A percentile compares a stretch with the other conserved stretches of the same genome.
Conservation (phyloP, 176 grass and related monocot species). For the Musa troglodytarum region DNA sequence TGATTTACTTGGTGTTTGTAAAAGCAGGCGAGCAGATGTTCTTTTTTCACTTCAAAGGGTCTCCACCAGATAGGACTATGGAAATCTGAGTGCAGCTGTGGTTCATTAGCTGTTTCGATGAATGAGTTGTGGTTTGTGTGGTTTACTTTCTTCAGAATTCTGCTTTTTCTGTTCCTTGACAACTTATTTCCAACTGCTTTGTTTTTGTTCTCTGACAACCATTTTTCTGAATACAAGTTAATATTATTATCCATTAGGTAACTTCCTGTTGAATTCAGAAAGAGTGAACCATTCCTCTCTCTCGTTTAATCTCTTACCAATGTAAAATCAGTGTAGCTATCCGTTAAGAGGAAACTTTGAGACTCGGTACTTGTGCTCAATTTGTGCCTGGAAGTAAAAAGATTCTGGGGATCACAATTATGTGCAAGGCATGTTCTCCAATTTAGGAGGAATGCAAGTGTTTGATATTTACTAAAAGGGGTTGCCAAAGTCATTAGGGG, state of each 20-base stretch:
- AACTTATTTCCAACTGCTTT: not conserved
- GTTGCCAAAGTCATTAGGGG: too few species aligned
- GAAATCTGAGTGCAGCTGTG: constrained; percentile 78
- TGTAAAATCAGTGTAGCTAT: too few species aligned
- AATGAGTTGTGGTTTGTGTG: constrained; percentile 38
- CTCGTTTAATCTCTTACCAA: too few species aligned
- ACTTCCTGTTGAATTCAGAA: not conserved
- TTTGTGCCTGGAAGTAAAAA: too few species aligned
- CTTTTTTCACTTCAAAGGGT: constrained; percentile 44
- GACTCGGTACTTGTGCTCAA: too few species aligned
- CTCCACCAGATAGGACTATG: constrained; percentile 72
- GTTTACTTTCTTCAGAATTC: not conserved
- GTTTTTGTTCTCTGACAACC: not conserved
- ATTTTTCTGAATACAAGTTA: not conserved
- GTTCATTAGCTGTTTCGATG: constrained; percentile 23
- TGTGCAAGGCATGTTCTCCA: too few species aligned
- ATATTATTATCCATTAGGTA: not conserved
- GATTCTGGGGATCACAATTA: too few species aligned
- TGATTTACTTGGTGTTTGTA: constrained; percentile 23
- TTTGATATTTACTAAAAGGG: too few species aligned
- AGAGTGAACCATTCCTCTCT: too few species aligned
- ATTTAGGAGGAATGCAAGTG: too few species aligned
- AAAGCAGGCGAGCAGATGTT: constrained; percentile 32
- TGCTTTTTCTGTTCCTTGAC: not conserved
- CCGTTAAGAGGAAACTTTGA: too few species aligned